Evolutionary conservation across 345 rosid species (phyloP).

Genomic region (Capsella bursapastoris): DNA sequence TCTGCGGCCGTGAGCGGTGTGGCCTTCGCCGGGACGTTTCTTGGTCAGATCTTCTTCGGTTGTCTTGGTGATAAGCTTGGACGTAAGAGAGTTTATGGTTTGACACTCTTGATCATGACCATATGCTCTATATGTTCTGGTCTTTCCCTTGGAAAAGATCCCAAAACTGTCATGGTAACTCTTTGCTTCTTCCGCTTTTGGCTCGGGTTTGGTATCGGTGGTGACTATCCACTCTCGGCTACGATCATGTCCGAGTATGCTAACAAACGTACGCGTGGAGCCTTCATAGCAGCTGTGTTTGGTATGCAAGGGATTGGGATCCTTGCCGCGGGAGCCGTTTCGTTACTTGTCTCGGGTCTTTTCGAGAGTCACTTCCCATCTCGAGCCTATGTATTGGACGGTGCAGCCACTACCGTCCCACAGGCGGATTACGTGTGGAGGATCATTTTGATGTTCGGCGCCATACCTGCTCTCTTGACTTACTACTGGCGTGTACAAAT

Average conservation of each 20-base stretch:
- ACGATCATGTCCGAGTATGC: conserved; percentile 91
- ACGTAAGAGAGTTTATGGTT: conserved; percentile 64
- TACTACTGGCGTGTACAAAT: conserved; percentile 75
- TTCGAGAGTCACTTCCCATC: conserved; percentile 53
- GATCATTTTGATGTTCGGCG: conserved; percentile 68
- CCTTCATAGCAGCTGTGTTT: conserved; percentile 76
- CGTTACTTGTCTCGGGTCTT: conserved; percentile 47
- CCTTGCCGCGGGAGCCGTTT: conserved; percentile 62
- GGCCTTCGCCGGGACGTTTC: conserved; percentile 71
- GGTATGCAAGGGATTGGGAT: conserved; percentile 89
- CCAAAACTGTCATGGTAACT: conserved; percentile 58
- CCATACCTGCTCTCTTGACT: conserved; percentile 67
- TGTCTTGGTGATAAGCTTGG: conserved; percentile 90
- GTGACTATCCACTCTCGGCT: conserved; percentile 87
- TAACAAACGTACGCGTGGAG: conserved; percentile 74
- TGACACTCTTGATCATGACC: conserved; percentile 73
- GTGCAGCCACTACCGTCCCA: conserved; percentile 55
- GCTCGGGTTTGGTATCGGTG: conserved; percentile 89
- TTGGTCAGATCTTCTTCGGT: conserved; percentile 84
- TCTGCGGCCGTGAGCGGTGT: conserved; percentile 75
- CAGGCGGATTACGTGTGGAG: conserved; percentile 78
- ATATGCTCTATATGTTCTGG: conserved; percentile 63
- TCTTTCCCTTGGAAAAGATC: conserved; percentile 54
- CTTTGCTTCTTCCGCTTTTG: conserved; percentile 87
- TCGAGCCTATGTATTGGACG: conserved; percentile 45